A percentile compares a stretch with the other conserved stretches of the same genome.
phyloP scores from a whole-genome alignment of 345 rosid species.

The Conringia planisiliqua region DNA sequence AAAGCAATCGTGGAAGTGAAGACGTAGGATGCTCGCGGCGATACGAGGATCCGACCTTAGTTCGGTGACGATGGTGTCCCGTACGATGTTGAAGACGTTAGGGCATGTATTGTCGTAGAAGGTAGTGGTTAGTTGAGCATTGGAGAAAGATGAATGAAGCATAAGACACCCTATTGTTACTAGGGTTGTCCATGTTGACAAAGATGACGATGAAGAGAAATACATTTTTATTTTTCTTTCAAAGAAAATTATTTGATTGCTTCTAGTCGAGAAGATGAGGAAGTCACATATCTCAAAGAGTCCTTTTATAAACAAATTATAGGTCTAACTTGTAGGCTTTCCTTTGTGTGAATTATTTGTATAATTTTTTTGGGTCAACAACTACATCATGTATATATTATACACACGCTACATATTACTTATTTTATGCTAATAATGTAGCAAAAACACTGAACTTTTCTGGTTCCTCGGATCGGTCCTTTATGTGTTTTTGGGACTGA shows the following conservation, averaged over 20 bases:
- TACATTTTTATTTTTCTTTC: not conserved
- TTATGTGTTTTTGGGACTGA: not conserved
- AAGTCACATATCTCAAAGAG: not conserved
- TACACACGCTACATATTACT: not conserved
- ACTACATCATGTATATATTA: not conserved
- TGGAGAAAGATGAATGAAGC: constrained; percentile 2
- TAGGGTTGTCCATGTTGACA: constrained; percentile 7
- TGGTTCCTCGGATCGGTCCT: too few species aligned
- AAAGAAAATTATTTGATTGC: not conserved
- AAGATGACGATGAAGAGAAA: not conserved
- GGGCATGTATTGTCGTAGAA: constrained; percentile 54
- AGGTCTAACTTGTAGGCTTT: not conserved
- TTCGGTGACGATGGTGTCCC: constrained; percentile 41
- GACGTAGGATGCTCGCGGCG: constrained; percentile 56
- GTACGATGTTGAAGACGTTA: constrained; percentile 38
- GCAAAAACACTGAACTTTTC: too few species aligned
- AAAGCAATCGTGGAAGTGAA: constrained; percentile 63
- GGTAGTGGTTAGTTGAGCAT: constrained; percentile 35
- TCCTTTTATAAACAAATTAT: constrained; percentile 5
- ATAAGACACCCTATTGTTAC: constrained; percentile 1
- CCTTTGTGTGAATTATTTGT: not conserved
- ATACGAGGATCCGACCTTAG: constrained; percentile 42
- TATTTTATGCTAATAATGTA: not conserved
- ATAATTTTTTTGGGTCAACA: not conserved
- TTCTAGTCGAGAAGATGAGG: constrained; percentile 8